phyloP scores from a whole-genome alignment of 805 yeast genomes.

The Kazachstania psychrophila region DNA sequence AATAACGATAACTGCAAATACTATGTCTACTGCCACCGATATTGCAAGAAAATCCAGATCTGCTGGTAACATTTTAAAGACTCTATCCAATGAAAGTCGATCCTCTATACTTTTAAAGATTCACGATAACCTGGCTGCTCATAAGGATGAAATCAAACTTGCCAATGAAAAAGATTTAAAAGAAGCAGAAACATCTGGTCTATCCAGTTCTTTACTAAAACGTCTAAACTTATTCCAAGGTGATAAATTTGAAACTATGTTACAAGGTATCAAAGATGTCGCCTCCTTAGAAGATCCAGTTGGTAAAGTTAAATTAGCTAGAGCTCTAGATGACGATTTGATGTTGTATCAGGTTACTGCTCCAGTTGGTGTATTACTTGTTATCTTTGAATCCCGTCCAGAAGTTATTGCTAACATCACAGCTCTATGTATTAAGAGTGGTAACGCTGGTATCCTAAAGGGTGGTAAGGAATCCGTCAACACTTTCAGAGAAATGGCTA shows the following conservation, averaged over 20 bases:
- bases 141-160: constrained; percentile 52
- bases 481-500: constrained; percentile 77
- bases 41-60: constrained; percentile 73
- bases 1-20: neutral
- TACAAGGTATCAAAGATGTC: constrained; percentile 89
- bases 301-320: constrained; percentile 77
- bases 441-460: constrained; percentile 91
- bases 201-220: constrained; percentile 66
- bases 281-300: constrained; percentile 85
- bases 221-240: constrained; percentile 73
- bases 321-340: constrained; percentile 82
- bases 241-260: constrained; percentile 87
- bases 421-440: constrained; percentile 90
- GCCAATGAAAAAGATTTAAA: constrained; percentile 74
- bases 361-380: constrained; percentile 88
- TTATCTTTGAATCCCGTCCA: constrained; percentile 93
- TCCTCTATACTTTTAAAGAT: constrained; percentile 64
- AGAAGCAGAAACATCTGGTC: constrained; percentile 49
- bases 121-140: constrained; percentile 53
- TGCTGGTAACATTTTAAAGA: constrained; percentile 79
- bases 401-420: constrained; percentile 98
- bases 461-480: constrained; percentile 92
- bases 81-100: constrained; percentile 63
- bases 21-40: constrained; percentile 38
- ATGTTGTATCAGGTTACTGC: constrained; percentile 75